Base-by-base conservation (phyloP, 805 yeast species). In the Wickerhamiella brachini region DNA sequence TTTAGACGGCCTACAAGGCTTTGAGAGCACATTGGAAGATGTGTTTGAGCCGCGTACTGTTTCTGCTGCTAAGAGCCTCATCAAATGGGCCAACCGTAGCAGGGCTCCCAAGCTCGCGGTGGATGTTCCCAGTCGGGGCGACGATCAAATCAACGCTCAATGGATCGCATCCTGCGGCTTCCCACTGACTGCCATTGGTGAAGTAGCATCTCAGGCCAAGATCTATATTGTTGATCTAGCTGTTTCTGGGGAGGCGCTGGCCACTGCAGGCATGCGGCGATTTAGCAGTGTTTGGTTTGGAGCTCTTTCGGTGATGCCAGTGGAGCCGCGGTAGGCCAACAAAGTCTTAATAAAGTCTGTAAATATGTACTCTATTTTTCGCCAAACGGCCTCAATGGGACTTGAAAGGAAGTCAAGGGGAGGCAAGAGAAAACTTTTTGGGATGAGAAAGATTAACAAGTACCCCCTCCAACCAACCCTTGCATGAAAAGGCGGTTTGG, bases 1-100 rank as follows among this genome's bases (percentile, higher is more conserved):
- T 9, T 61, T 88, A 18, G 97, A 88, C 64, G 93, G 88, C 1
- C 70, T 88, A 57, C 95, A 85, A 62, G 96, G 95, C 0, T 82
- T 78, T 56, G 93, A 85, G 58, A 76, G 79, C 22, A 83, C 77
- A 50, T 65, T 85, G 49, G 74, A 74, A 31, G 93, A 84, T 62
- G 64, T 81, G 41, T 70, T 67, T 48, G 72, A 67, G 15, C 65
- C 65, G 45, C 64, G 60, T 44, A 56, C 55, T 21, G 56, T 54
- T 20, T 52, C 55, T 12, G 57, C 62, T 5, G 50, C 59, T 17
- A 61, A 63, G 26, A 66, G 70, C 34, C 64, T 85, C 18, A 75
- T 85, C 23, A 64, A 67, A 4, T 88, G 95, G 95, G 76, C 82
- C 52, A 84, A 85, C 57, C 64, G 63, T 31, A 69, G 71, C 7